Evolutionary conservation across 1,139 yeast species (phyloP).

Genomic region (Geotrichum klebahnii): DNA sequence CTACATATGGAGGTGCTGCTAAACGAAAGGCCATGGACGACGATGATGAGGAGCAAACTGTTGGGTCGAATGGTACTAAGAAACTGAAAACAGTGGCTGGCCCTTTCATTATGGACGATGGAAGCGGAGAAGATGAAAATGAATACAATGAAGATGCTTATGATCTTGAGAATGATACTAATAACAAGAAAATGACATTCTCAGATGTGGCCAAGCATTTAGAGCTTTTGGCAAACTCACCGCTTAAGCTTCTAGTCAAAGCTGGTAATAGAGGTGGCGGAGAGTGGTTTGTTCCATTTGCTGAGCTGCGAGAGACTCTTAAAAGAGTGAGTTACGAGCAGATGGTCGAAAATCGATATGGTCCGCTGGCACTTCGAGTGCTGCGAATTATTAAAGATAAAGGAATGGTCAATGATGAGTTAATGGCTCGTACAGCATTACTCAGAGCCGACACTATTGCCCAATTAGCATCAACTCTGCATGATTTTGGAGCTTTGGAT

Average conservation of each 20-base stretch:
- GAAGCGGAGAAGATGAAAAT: conserved; percentile 27
- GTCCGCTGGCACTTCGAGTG: conserved; percentile 55
- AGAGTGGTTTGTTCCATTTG: conserved; percentile 44
- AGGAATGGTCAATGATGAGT: conserved; percentile 77
- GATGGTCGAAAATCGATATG: conserved; percentile 46
- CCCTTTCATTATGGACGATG: conserved; percentile 26
- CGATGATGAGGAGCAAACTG: conserved; percentile 17
- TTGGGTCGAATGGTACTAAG: conserved; percentile 14
- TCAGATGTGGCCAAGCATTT: conserved; percentile 44
- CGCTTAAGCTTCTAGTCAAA: conserved; percentile 34
- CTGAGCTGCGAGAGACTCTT: conserved; percentile 38
- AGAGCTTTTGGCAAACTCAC: conserved; percentile 37
- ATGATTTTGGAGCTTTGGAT: conserved; percentile 42
- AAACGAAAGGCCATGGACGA: conserved; percentile 11
- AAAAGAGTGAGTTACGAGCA: conserved; percentile 59
- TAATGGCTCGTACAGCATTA: conserved; percentile 69
- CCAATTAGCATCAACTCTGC: conserved; percentile 40
- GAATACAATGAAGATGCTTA: conserved; percentile 23
- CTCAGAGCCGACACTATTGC: conserved; percentile 75
- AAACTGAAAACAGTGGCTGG: conserved; percentile 19
- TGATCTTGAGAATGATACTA: conserved; percentile 29
- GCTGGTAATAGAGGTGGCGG: conserved; percentile 40
- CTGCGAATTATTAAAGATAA: conserved; percentile 64
- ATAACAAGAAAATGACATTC: conserved; percentile 19
- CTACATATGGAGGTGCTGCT: conserved; percentile 5